Evolutionary conservation across 1,284 basidiomycete genomes (phyloP).

Genomic region (Mycosarcoma mackinlayi): DNA sequence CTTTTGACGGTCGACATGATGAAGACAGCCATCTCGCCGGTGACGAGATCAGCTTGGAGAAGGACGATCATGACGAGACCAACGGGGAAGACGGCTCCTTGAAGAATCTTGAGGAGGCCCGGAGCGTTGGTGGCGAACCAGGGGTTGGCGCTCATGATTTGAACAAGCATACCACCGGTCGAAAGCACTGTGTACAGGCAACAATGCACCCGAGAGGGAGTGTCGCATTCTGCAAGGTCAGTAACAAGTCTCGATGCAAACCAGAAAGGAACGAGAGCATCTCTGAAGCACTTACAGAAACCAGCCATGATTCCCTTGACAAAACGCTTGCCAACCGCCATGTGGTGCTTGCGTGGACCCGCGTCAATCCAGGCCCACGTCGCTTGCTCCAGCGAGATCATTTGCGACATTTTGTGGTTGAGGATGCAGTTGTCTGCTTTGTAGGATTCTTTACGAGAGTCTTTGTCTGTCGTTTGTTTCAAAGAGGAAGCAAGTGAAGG

Average conservation of each 20-base stretch:
- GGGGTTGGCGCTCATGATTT: slow-evolving; percentile 56
- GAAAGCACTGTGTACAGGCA: slow-evolving; percentile 35
- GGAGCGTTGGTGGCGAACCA: slow-evolving; percentile 57
- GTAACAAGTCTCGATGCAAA: no score
- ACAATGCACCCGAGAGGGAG: not conserved
- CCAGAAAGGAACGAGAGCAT: no score
- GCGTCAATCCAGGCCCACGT: slow-evolving; percentile 60
- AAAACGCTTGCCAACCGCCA: slow-evolving; percentile 47
- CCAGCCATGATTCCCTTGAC: slow-evolving; percentile 56
- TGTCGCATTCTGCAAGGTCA: not conserved
- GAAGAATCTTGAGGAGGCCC: slow-evolving; percentile 54
- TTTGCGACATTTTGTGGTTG: slow-evolving; percentile 45
- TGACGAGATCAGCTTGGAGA: slow-evolving; percentile 57
- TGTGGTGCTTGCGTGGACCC: slow-evolving; percentile 47
- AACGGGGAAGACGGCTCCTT: slow-evolving; percentile 55
- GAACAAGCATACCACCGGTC: slow-evolving; percentile 54
- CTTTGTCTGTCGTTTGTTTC: not conserved
- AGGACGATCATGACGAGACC: slow-evolving; percentile 61
- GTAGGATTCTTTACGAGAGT: not conserved
- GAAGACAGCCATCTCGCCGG: slow-evolving; percentile 57
- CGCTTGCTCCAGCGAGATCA: slow-evolving; percentile 57
- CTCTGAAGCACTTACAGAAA: slow-evolving; percentile 34
- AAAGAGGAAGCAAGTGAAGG: no score
- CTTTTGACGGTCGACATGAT: slow-evolving; percentile 57
- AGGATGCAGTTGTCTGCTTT: not conserved